phyloP scores from a whole-genome alignment of 176 grass and related monocot genomes.

The Aegilops speltoides region DNA sequence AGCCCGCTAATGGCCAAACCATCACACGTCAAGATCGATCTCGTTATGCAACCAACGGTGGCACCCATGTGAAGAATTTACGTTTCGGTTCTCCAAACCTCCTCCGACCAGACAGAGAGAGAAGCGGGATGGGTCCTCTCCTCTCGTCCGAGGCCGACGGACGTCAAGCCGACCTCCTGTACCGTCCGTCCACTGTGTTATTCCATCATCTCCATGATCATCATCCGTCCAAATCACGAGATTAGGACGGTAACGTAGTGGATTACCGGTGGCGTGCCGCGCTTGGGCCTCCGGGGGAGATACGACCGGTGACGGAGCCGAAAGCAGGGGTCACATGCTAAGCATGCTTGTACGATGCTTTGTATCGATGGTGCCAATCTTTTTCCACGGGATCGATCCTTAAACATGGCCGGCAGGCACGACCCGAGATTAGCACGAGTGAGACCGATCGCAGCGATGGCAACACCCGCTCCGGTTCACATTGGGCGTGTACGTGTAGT shows the following conservation, averaged over 20 bases:
- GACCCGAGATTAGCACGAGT: not conserved
- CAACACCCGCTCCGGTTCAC: not conserved
- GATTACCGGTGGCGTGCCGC: not conserved
- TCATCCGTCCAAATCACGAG: slow-evolving; percentile 9
- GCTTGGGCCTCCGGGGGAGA: not conserved
- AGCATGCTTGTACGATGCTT: not conserved
- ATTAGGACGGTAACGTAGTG: slow-evolving; percentile 9
- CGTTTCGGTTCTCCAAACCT: not conserved
- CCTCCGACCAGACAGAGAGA: not conserved
- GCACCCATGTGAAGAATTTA: slow-evolving; percentile 2
- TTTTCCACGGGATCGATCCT: not conserved
- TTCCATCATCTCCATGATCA: not conserved
- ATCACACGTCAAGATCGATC: not conserved
- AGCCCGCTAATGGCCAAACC: not conserved
- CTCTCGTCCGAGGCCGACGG: not conserved
- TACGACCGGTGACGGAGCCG: not conserved
- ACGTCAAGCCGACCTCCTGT: not conserved
- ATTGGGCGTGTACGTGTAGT: not conserved
- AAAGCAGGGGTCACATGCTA: slow-evolving; percentile 35
- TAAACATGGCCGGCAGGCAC: slow-evolving; percentile 18
- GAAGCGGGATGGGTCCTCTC: not conserved
- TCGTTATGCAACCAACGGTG: not conserved
- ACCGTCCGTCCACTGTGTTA: not conserved
- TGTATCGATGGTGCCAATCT: not conserved
- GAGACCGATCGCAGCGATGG: not conserved